Percentiles rank a stretch among this genome's conserved stretches.
These are phyloP conservation scores for Metschnikowia koreensis DNA, from an alignment of 805 yeast species.

Conservation along the genomic window DNA sequence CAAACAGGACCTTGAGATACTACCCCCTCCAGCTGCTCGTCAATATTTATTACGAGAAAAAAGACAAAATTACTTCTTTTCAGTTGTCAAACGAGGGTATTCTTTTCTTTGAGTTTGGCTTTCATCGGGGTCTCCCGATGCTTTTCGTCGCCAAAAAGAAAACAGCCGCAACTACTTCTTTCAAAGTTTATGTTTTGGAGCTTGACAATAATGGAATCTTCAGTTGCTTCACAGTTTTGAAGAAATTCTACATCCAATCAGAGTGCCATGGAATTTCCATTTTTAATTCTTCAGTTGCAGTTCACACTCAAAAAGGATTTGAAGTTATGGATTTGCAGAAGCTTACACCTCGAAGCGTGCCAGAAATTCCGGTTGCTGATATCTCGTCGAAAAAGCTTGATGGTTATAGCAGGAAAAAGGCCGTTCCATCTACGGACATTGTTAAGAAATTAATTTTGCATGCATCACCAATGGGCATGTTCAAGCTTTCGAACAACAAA, in stretches of 20 bases:
- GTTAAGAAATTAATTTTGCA: slow-evolving; percentile 41
- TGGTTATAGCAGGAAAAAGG: slow-evolving; percentile 32
- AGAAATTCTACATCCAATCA: slow-evolving; percentile 49
- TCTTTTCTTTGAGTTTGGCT: slow-evolving; percentile 64
- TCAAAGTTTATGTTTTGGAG: slow-evolving; percentile 57
- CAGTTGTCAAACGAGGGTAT: slow-evolving; percentile 48
- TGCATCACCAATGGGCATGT: slow-evolving; percentile 61
- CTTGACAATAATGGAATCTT: slow-evolving; percentile 52
- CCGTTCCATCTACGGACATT: slow-evolving; percentile 18
- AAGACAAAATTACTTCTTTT: slow-evolving; percentile 44
- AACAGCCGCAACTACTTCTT: slow-evolving; percentile 44
- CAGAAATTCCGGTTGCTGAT: slow-evolving; percentile 40
- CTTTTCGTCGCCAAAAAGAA: slow-evolving; percentile 56
- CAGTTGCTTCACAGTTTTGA: slow-evolving; percentile 36
- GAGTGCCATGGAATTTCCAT: slow-evolving; percentile 62
- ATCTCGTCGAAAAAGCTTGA: slow-evolving; percentile 25
- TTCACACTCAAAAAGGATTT: slow-evolving; percentile 66
- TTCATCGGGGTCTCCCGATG: slow-evolving; percentile 60
- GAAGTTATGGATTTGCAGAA: slow-evolving; percentile 62
- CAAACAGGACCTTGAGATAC: slow-evolving; percentile 58
- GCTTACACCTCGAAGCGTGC: slow-evolving; percentile 55
- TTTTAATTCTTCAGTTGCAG: slow-evolving; percentile 63
- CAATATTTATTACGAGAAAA: slow-evolving; percentile 50
- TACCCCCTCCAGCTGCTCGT: slow-evolving; percentile 62
- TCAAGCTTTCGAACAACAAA: slow-evolving; percentile 51